Percentiles rank a stretch among this genome's conserved stretches.
Evolutionary conservation across 257 asterid species (phyloP).

Genomic region (Solanum boliviense): DNA sequence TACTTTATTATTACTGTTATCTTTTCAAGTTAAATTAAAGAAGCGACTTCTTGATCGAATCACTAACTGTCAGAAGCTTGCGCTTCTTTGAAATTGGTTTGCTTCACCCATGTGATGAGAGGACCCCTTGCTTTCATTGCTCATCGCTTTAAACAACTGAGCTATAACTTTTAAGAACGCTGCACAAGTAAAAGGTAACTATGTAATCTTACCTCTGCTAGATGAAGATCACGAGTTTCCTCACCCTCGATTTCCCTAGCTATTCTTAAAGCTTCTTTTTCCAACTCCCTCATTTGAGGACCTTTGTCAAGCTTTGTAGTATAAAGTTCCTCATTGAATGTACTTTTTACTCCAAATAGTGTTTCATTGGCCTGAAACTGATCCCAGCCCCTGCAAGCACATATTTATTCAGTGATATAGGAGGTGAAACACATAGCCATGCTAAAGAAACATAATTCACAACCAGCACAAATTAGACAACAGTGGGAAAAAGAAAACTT

Average conservation of each 20-base stretch:
- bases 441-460: not conserved
- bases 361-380: conserved; percentile 82
- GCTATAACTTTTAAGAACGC: not conserved
- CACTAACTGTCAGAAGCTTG: not conserved
- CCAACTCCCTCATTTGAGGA: conserved; percentile 77
- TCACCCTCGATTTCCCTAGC: conserved; percentile 96
- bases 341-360: conserved; percentile 89
- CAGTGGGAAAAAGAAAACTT: not conserved
- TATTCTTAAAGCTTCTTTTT: conserved; percentile 69
- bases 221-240: conserved; percentile 83
- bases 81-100: not conserved
- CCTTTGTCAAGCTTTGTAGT: conserved; percentile 94
- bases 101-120: not conserved
- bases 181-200: not conserved
- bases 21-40: not conserved
- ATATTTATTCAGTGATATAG: not conserved
- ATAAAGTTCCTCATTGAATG: conserved; percentile 90
- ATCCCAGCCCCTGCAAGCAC: conserved; percentile 78
- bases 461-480: not conserved
- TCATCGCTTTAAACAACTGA: not conserved
- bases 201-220: conserved; percentile 67
- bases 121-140: not conserved
- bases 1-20: too few species aligned
- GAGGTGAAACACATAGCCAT: not conserved
- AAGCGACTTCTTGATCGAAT: not conserved